Conservation (phyloP, 257 asterid species). For the Solanum etuberosum region DNA sequence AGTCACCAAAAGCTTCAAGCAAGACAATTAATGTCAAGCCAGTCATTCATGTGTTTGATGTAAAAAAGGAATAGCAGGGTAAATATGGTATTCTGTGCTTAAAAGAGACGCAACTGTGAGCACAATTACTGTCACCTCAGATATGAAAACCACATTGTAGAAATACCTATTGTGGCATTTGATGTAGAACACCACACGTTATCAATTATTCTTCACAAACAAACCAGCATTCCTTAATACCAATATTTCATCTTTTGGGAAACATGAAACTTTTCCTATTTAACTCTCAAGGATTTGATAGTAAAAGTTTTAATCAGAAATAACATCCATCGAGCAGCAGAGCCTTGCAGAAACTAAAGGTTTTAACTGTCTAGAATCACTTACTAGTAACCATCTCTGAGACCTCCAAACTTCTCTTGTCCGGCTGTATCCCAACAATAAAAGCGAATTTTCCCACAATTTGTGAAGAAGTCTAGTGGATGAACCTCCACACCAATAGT, state of each 20-base stretch:
- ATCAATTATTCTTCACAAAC: neutral
- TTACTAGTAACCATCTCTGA: slow-evolving; percentile 78
- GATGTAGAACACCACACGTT: neutral
- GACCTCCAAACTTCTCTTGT: slow-evolving; percentile 74
- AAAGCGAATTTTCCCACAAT: slow-evolving; percentile 64
- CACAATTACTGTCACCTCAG: neutral
- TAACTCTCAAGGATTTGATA: neutral
- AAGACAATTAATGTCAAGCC: neutral
- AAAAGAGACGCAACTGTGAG: neutral
- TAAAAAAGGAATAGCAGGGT: neutral
- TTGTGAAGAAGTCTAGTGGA: slow-evolving; percentile 70
- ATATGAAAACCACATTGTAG: neutral
- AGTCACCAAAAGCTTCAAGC: neutral
- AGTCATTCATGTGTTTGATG: neutral
- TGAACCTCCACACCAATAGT: slow-evolving; percentile 83
- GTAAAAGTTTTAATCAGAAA: neutral
- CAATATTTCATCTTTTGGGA: neutral
- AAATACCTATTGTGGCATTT: neutral
- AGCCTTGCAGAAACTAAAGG: neutral
- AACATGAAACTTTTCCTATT: neutral
- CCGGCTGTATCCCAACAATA: slow-evolving; percentile 90
- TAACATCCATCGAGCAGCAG: neutral
- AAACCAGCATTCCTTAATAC: neutral
- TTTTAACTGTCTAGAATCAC: slow-evolving; percentile 3
- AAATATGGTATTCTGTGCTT: neutral